Percentiles rank a stretch among this genome's conserved stretches.
Evolutionary conservation across 164 flowering plant species (phyloP).

Genomic region (Chimonanthus salicifolius): DNA sequence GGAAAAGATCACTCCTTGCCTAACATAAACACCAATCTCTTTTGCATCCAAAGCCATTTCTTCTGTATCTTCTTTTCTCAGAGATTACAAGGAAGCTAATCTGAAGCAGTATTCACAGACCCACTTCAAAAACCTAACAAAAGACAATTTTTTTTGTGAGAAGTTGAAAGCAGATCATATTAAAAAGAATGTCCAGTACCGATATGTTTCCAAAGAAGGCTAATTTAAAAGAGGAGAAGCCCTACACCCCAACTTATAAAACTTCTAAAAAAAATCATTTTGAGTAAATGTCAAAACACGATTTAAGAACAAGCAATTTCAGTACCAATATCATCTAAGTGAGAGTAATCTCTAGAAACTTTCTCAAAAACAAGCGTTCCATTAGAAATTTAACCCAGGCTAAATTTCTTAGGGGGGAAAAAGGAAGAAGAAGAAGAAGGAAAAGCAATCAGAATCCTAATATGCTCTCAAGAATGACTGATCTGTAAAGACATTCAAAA

Average conservation of each 20-base stretch:
- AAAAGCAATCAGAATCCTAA: neutral
- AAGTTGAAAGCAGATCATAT: neutral
- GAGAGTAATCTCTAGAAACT: neutral
- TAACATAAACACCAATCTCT: slow-evolving; percentile 22
- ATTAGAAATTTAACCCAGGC: neutral
- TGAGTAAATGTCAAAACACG: neutral
- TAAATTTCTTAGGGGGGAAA: neutral
- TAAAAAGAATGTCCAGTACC: neutral
- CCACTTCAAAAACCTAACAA: slow-evolving; percentile 4
- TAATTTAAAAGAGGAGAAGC: neutral
- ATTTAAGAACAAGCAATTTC: neutral
- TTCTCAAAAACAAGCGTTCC: neutral
- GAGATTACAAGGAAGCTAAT: neutral
- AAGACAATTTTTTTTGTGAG: neutral
- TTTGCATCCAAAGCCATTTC: slow-evolving; percentile 50
- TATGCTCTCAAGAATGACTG: neutral
- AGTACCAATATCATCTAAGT: neutral
- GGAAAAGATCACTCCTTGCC: slow-evolving; percentile 26
- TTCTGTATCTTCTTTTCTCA: neutral
- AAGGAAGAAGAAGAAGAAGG: neutral
- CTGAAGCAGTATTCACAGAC: neutral
- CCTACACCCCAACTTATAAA: neutral
- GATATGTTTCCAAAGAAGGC: neutral
- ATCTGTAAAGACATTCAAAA: neutral
- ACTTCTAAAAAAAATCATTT: neutral